A percentile compares a stretch with the other conserved stretches of the same genome.
Evolutionary conservation across 192 early-diverging fungal genomes (phyloP).

Genomic region (Umbelopsis sp.): DNA sequence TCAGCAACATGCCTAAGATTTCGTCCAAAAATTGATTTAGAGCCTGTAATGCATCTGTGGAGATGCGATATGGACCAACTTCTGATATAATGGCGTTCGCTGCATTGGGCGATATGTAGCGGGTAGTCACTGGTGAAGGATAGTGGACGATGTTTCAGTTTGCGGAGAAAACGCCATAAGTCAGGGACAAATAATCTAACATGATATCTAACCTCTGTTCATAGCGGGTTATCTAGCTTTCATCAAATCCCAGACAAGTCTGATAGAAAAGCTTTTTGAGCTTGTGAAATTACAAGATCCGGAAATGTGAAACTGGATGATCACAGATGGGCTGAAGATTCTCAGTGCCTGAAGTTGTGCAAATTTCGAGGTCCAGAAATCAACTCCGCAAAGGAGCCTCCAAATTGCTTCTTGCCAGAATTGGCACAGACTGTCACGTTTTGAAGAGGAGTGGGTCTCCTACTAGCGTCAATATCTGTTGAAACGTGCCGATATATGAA

Average conservation of each 20-base stretch:
- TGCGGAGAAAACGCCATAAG: constrained; percentile 10
- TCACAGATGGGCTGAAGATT: not conserved
- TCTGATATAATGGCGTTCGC: constrained; percentile 63
- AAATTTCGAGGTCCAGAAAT: not conserved
- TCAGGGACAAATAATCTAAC: not conserved
- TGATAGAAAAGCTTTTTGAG: not conserved
- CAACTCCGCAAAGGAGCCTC: constrained; percentile 9
- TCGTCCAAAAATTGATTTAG: constrained; percentile 61
- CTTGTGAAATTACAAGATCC: not conserved
- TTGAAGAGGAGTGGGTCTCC: no score
- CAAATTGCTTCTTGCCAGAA: no score
- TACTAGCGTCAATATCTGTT: no score
- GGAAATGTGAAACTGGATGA: constrained; percentile 1
- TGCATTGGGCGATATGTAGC: constrained; percentile 27
- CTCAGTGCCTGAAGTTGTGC: constrained; percentile 4
- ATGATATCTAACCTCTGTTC: constrained; percentile 6
- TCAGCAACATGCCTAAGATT: constrained; percentile 49
- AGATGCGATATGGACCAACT: constrained; percentile 55
- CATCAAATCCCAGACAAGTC: not conserved
- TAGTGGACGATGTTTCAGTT: constrained; percentile 7
- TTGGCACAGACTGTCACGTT: no score
- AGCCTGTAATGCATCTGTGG: constrained; percentile 55
- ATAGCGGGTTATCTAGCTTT: not conserved
- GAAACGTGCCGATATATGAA: no score
- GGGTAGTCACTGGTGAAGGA: not conserved